A percentile compares a stretch with the other conserved stretches of the same genome.
These are phyloP conservation scores for Malassezia caprae DNA, from an alignment of 1,284 basidiomycete genomes.

Conservation along the genomic window DNA sequence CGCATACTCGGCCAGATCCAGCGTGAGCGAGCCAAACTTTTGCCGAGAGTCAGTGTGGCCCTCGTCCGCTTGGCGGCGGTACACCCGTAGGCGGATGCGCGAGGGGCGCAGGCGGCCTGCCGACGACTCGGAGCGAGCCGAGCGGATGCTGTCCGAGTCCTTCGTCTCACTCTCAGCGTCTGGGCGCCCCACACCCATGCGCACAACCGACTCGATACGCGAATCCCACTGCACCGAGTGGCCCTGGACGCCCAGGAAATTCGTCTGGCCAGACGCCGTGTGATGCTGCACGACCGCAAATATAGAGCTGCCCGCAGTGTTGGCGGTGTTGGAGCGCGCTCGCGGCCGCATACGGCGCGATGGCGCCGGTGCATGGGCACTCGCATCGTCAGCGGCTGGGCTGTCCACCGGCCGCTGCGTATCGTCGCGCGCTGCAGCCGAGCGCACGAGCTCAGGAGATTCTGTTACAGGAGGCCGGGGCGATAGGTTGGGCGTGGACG, in stretches of 20 bases:
- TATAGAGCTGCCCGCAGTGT: background rate
- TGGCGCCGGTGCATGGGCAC: background rate
- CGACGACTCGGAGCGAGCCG: background rate
- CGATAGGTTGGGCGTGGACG: background rate
- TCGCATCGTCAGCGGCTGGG: background rate
- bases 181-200: conserved; percentile 33
- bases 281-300: background rate
- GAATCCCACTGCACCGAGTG: conserved; percentile 35
- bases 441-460: background rate
- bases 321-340: background rate
- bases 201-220: conserved; percentile 28
- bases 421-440: background rate
- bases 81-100: conserved; percentile 3
- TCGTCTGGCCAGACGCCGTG: background rate
- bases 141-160: background rate
- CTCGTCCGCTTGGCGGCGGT: background rate
- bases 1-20: conserved; percentile 69
- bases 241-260: conserved; percentile 18
- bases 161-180: background rate
- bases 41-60: background rate
- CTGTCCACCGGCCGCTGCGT: background rate
- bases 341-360: background rate
- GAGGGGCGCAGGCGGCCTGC: conserved; percentile 6
- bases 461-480: background rate
- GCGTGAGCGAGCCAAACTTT: conserved; percentile 57